These are phyloP conservation scores for Erucastrum elatum DNA, from an alignment of 345 rosid species.

Conservation along the genomic window DNA sequence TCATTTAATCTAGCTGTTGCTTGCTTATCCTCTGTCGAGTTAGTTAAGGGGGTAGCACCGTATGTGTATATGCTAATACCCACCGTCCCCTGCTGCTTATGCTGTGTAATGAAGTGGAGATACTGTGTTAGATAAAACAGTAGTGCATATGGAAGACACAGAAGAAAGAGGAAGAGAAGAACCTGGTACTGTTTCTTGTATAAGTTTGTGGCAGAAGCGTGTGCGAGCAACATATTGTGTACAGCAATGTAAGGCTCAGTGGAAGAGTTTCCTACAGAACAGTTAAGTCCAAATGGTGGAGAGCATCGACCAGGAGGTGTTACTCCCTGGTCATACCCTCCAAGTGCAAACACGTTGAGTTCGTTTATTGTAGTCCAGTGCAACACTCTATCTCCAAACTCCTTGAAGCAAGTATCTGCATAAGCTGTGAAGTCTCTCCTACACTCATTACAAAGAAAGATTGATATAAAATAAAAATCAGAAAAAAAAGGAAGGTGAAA, in stretches of 20 bases:
- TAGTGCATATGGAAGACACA: neutral
- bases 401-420: conserved; percentile 46
- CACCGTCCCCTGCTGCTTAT: conserved; percentile 60
- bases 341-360: conserved; percentile 66
- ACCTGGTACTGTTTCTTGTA: conserved; percentile 81
- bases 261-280: conserved; percentile 70
- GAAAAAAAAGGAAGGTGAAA: neutral
- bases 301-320: conserved; percentile 88
- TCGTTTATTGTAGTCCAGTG: conserved; percentile 87
- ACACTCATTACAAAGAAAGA: conserved; percentile 18
- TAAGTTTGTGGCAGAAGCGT: conserved; percentile 58
- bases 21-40: conserved; percentile 53
- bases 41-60: conserved; percentile 58
- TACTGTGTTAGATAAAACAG: neutral
- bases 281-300: conserved; percentile 53
- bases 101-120: conserved; percentile 41
- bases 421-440: conserved; percentile 69
- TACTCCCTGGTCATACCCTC: conserved; percentile 79
- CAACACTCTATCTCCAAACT: conserved; percentile 84
- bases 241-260: conserved; percentile 80
- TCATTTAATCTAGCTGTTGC: conserved; percentile 81
- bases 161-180: neutral
- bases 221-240: conserved; percentile 70
- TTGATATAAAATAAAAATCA: neutral
- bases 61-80: conserved; percentile 69